phyloP scores from a whole-genome alignment of 495 filamentous ascomycete genomes.

The Podospora australis region DNA sequence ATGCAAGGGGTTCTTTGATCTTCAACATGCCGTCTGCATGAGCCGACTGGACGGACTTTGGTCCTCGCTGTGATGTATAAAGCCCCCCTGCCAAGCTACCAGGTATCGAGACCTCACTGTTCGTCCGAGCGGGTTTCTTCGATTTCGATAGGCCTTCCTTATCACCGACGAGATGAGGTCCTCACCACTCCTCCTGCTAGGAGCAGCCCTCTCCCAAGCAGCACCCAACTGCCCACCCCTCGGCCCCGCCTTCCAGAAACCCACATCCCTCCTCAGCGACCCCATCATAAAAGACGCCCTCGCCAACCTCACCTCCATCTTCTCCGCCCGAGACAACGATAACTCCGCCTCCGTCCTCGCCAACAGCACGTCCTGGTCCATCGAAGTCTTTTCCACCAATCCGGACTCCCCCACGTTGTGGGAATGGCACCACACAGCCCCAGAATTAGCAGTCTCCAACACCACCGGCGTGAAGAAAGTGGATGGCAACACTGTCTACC shows the following conservation, averaged over 20 bases:
- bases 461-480: constrained; percentile 33
- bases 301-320: constrained; percentile 31
- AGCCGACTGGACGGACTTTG: background rate
- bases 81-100: background rate
- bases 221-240: constrained; percentile 42
- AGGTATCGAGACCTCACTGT: background rate
- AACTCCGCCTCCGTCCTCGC: constrained; percentile 26
- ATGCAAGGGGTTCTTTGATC: background rate
- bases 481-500: constrained; percentile 43
- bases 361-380: constrained; percentile 45
- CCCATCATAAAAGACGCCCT: constrained; percentile 28
- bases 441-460: constrained; percentile 19
- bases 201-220: constrained; percentile 11
- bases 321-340: constrained; percentile 28
- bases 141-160: too few relatives aligned
- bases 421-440: constrained; percentile 43
- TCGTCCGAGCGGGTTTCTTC: too few relatives aligned
- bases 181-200: constrained; percentile 4
- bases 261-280: constrained; percentile 29
- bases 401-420: constrained; percentile 34
- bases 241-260: constrained; percentile 43
- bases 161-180: too few relatives aligned
- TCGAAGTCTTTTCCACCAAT: constrained; percentile 46
- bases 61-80: background rate
- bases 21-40: background rate